A percentile compares a stretch with the other conserved stretches of the same genome.
phyloP scores from a whole-genome alignment of 2,329 filamentous ascomycete species.

The Botrytis sinoallii region DNA sequence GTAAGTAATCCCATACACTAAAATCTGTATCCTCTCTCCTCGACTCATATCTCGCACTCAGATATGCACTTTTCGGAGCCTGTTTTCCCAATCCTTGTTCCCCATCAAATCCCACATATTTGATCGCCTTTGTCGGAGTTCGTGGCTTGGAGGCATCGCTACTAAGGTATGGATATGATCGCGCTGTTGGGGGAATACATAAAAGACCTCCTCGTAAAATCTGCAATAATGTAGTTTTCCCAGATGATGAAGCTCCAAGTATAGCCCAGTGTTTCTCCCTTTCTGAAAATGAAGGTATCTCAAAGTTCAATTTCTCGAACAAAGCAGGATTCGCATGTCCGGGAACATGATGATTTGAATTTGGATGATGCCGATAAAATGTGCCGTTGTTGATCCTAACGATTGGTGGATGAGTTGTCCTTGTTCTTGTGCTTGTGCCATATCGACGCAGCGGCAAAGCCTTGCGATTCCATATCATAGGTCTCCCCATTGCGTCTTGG shows the following conservation, averaged over 20 bases:
- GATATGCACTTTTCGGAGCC: constrained; percentile 70
- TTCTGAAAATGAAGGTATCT: constrained; percentile 56
- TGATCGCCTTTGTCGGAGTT: constrained; percentile 65
- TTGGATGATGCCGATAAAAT: constrained; percentile 76
- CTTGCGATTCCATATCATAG: constrained; percentile 14
- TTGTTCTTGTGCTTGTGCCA: constrained; percentile 24
- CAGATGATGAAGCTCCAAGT: constrained; percentile 72
- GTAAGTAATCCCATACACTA: constrained; percentile 74
- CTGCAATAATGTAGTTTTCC: constrained; percentile 80
- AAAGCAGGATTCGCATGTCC: constrained; percentile 60
- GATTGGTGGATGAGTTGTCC: constrained; percentile 49
- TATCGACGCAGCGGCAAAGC: constrained; percentile 23
- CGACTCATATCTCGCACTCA: constrained; percentile 89
- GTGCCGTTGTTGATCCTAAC: constrained; percentile 74
- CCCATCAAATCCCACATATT: constrained; percentile 86
- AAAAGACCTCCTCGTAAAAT: constrained; percentile 73
- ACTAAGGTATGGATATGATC: constrained; percentile 76
- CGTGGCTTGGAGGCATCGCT: constrained; percentile 54
- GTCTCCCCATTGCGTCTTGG: constrained; percentile 24
- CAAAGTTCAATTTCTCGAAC: constrained; percentile 69
- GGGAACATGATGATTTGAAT: constrained; percentile 42
- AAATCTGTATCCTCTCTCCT: constrained; percentile 84
- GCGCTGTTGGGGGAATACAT: constrained; percentile 69
- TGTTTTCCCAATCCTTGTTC: constrained; percentile 56
- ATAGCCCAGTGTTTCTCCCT: constrained; percentile 72